phyloP scores from a whole-genome alignment of 805 yeast species.

The Kodamaea kaohsiungensis region DNA sequence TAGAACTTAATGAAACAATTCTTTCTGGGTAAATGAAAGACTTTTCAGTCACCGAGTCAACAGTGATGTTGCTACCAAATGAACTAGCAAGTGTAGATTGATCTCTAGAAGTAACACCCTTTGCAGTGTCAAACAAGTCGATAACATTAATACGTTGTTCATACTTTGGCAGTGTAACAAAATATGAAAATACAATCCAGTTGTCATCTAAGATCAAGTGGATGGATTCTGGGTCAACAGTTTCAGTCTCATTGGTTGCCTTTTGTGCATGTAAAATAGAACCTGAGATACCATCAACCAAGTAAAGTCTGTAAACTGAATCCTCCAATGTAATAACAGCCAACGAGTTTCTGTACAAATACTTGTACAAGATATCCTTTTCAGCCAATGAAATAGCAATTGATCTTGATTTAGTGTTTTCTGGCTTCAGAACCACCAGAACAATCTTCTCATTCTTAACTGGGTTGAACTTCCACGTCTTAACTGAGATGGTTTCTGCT shows the following conservation, averaged over 20 bases:
- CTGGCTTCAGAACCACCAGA: conserved; percentile 21
- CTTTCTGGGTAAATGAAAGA: conserved; percentile 65
- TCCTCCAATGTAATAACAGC: conserved; percentile 44
- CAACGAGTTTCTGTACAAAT: conserved; percentile 68
- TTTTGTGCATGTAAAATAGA: conserved; percentile 41
- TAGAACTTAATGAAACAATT: conserved; percentile 51
- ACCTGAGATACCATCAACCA: conserved; percentile 75
- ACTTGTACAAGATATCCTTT: conserved; percentile 79
- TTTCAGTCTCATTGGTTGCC: conserved; percentile 31
- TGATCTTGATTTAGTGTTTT: conserved; percentile 39
- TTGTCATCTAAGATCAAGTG: conserved; percentile 73
- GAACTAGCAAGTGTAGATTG: conserved; percentile 23
- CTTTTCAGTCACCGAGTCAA: conserved; percentile 52
- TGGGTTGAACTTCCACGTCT: conserved; percentile 33
- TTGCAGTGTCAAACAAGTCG: conserved; percentile 72
- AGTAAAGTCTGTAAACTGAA: conserved; percentile 32
- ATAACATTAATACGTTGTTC: conserved; percentile 62
- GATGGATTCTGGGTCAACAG: conserved; percentile 43
- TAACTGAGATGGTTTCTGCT: conserved; percentile 11
- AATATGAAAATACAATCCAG: conserved; percentile 74
- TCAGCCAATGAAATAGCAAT: conserved; percentile 70
- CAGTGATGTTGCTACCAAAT: conserved; percentile 29
- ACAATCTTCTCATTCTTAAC: conserved; percentile 18
- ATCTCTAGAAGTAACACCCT: conserved; percentile 45
- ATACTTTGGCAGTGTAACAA: conserved; percentile 47